Conservation (phyloP, 768 basidiomycete genomes). For the Pleurotus citrinopileatus region DNA sequence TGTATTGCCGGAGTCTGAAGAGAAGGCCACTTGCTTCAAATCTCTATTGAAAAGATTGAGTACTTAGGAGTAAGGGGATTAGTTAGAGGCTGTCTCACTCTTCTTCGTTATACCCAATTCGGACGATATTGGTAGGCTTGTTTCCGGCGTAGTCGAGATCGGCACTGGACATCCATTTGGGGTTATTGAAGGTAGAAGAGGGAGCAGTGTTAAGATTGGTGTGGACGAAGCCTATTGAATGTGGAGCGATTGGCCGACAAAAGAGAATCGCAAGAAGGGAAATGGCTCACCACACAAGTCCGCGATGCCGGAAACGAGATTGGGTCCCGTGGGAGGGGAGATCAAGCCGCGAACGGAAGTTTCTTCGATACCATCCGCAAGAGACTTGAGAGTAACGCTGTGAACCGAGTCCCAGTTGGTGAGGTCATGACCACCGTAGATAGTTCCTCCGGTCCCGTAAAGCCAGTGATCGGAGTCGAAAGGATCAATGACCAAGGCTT, state of each 20-base stretch:
- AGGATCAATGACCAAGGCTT: conserved; percentile 57
- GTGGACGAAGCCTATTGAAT: conserved; percentile 46
- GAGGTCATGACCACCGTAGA: conserved; percentile 58
- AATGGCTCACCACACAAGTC: conserved; percentile 45
- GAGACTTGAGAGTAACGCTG: conserved; percentile 55
- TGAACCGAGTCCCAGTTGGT: conserved; percentile 57
- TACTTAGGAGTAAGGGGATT: background rate
- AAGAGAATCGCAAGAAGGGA: background rate
- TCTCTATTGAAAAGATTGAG: conserved; percentile 24
- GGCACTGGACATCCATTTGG: conserved; percentile 41
- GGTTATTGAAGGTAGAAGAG: conserved; percentile 37
- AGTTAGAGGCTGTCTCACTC: conserved; percentile 18
- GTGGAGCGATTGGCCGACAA: background rate
- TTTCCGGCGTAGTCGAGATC: conserved; percentile 57
- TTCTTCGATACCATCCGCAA: conserved; percentile 68
- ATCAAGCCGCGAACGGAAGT: conserved; percentile 55
- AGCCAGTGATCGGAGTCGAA: conserved; percentile 70
- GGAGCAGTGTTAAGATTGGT: conserved; percentile 39
- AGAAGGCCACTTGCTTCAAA: conserved; percentile 56
- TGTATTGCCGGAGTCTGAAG: conserved; percentile 48
- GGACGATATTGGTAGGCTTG: conserved; percentile 45
- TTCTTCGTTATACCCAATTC: conserved; percentile 49
- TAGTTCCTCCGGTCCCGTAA: conserved; percentile 67
- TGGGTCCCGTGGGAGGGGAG: conserved; percentile 58
- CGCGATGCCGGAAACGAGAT: conserved; percentile 53